Base-by-base conservation (phyloP, 306 rosid genomes). In the Vigna angularis region DNA sequence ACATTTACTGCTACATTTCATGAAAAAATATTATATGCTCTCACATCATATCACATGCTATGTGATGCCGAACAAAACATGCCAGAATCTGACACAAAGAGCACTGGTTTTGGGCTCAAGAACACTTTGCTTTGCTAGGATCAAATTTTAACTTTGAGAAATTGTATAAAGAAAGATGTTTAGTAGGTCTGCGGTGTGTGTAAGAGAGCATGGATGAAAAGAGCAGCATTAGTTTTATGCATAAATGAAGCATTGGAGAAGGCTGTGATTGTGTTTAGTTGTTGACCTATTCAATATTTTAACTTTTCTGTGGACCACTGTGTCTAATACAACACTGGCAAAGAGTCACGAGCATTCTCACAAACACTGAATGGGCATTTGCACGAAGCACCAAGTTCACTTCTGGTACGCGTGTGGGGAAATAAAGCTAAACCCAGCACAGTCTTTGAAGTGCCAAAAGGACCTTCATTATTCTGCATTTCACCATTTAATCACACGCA, bases 341-440 rank as follows among this genome's bases (percentile, higher is more conserved):
- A 16, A 7, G 49, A 36, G 78, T 79, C 78, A 61, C 85, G 79
- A 30, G 84, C 55, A 36, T 49, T 57, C 11, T 56, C 9, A 49
- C 52, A 66, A 4, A 7, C 56, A 20, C 65, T 50, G 57, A 81
- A 56, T 50, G 15, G 6, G 16, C 81, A 49, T 24, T 20, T 40
- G 81, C 85, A 82, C 85, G 12, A 76, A 76, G 69, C 85, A 82
- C 81, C 1, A 82, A 4, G 73, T 16, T 72, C 59, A 28, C 67
- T 22, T 30, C 26, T 7, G 15, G 50, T 70, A 58, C 64, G 80
- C 66, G 77, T 81, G 72, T 68, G 66, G 77, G 69, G 68, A 17
- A 42, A 14, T 58, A 50, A 51, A 79, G 78, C 38, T 36, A 66
- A 38, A 64, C 26, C 16, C 70, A 64, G 4, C 70, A 9, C 70